Conservation (phyloP, 495 filamentous ascomycete species). For the Lichenothelia convexa region DNA sequence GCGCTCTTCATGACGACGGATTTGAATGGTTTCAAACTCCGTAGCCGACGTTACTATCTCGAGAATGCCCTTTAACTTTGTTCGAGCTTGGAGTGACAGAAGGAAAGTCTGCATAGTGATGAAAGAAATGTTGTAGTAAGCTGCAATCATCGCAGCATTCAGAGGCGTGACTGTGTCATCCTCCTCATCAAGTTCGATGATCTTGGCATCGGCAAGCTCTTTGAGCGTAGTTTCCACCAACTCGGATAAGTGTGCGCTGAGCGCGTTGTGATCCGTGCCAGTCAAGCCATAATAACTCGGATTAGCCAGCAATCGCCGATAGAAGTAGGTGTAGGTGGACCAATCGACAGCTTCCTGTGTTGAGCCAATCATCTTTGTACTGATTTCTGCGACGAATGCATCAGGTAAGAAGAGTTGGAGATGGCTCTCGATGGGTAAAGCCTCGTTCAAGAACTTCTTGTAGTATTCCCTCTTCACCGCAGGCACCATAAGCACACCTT, state of each 20-base stretch:
- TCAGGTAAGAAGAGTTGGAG: slow-evolving; percentile 82
- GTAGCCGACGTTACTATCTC: slow-evolving; percentile 95
- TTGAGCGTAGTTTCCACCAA: slow-evolving; percentile 84
- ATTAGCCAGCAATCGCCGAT: slow-evolving; percentile 88
- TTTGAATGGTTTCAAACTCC: slow-evolving; percentile 90
- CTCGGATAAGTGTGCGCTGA: slow-evolving; percentile 89
- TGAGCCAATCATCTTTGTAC: slow-evolving; percentile 78
- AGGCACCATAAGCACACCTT: slow-evolving; percentile 87
- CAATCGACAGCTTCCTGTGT: slow-evolving; percentile 97
- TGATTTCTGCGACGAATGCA: slow-evolving; percentile 92
- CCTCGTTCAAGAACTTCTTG: slow-evolving; percentile 96
- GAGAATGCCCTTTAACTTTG: slow-evolving; percentile 86
- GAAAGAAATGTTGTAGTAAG: slow-evolving; percentile 98
- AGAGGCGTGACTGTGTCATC: slow-evolving; percentile 79
- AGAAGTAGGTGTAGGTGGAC: slow-evolving; percentile 97
- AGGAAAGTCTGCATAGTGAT: slow-evolving; percentile 99
- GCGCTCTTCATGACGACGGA: slow-evolving; percentile 78
- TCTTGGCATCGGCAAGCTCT: slow-evolving; percentile 82
- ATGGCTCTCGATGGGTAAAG: slow-evolving; percentile 86
- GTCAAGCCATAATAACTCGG: slow-evolving; percentile 89
- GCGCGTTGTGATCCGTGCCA: slow-evolving; percentile 76
- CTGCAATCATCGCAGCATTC: slow-evolving; percentile 93
- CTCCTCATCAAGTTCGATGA: slow-evolving; percentile 92
- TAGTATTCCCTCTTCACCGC: slow-evolving; percentile 92
- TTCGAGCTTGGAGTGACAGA: slow-evolving; percentile 74